phyloP scores from a whole-genome alignment of 805 yeast genomes.

The Wickerhamiella allomyrinae region DNA sequence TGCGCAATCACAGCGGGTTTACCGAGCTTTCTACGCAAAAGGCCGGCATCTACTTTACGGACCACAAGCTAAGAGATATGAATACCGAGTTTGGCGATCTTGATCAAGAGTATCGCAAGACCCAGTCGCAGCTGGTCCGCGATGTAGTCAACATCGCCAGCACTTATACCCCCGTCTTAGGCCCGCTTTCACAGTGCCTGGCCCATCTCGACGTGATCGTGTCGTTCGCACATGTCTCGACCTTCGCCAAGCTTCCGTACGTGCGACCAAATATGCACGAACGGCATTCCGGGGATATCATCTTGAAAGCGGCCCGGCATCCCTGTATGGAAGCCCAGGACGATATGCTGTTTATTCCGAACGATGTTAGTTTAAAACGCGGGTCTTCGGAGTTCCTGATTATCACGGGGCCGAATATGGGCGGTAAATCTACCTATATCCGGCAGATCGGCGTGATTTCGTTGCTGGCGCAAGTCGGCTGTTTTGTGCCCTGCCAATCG shows the following conservation, averaged over 20 bases:
- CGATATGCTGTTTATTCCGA: constrained; percentile 77
- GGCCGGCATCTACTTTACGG: constrained; percentile 89
- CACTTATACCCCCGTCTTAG: constrained; percentile 69
- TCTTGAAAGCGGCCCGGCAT: constrained; percentile 69
- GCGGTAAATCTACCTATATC: constrained; percentile 74
- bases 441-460: constrained; percentile 57
- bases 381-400: constrained; percentile 54
- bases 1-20: constrained; percentile 49
- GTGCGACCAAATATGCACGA: constrained; percentile 58
- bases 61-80: constrained; percentile 43
- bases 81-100: constrained; percentile 45
- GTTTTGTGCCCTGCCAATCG: constrained; percentile 59
- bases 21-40: constrained; percentile 80
- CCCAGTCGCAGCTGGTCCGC: constrained; percentile 64
- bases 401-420: constrained; percentile 84
- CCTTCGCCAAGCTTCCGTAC: constrained; percentile 73
- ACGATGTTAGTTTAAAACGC: constrained; percentile 59
- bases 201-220: constrained; percentile 72
- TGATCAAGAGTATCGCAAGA: constrained; percentile 51
- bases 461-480: constrained; percentile 65
- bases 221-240: constrained; percentile 71
- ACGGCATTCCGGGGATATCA: constrained; percentile 31
- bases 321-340: constrained; percentile 92
- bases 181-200: constrained; percentile 46
- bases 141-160: constrained; percentile 72